Evolutionary conservation across 23 red algal genomes (phyloP).

Genomic region (Rhodosorus marinus): DNA sequence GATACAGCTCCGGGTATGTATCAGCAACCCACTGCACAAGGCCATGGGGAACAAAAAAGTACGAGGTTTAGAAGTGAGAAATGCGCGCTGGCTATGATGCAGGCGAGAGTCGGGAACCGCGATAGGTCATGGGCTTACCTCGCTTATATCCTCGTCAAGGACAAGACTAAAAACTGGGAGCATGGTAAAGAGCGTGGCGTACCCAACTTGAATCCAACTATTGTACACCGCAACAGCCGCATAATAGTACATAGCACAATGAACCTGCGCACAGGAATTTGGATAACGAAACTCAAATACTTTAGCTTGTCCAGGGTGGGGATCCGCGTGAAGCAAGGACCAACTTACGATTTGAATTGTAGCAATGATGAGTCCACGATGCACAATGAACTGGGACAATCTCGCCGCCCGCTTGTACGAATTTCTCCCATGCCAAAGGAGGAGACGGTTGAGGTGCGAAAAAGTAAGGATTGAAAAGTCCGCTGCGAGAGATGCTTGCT

Average conservation of each 20-base stretch:
- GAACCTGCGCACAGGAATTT: too few species aligned
- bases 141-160: slow-evolving; percentile 69
- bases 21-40: too few species aligned
- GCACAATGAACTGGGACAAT: slow-evolving; percentile 94
- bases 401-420: slow-evolving; percentile 73
- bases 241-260: slow-evolving; percentile 85
- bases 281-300: too few species aligned
- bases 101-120: too few species aligned
- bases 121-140: too few species aligned
- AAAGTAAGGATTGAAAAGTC: slow-evolving; percentile 81
- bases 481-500: slow-evolving; percentile 73
- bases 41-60: too few species aligned
- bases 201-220: slow-evolving; percentile 83
- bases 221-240: slow-evolving; percentile 83
- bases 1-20: slow-evolving; percentile 91
- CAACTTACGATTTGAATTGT: slow-evolving; percentile 81
- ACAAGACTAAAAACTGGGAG: slow-evolving; percentile 87
- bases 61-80: too few species aligned
- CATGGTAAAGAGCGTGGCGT: slow-evolving; percentile 92
- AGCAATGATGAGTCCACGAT: slow-evolving; percentile 87
- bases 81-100: too few species aligned
- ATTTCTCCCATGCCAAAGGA: slow-evolving; percentile 95
- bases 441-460: slow-evolving; percentile 53
- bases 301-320: too few species aligned
- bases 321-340: too few species aligned